Conservation (phyloP, 495 filamentous ascomycete genomes). For the Aspergillus bridgeri region DNA sequence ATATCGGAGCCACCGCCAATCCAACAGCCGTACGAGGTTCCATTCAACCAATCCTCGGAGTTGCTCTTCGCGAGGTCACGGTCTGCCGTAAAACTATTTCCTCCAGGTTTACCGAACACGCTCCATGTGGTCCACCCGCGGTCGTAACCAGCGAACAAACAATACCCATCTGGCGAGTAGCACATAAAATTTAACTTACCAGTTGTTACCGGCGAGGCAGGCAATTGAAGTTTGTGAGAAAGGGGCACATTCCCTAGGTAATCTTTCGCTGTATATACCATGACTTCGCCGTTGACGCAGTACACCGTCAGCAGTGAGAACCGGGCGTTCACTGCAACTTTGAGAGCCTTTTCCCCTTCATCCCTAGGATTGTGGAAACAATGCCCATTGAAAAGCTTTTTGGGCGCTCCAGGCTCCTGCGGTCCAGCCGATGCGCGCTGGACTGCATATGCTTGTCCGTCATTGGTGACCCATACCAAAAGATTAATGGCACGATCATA, state of each 20-base stretch:
- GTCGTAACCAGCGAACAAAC: constrained; percentile 90
- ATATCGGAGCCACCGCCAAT: constrained; percentile 83
- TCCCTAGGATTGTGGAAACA: constrained; percentile 77
- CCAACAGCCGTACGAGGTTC: constrained; percentile 76
- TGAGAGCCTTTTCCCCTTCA: constrained; percentile 58
- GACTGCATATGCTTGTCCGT: constrained; percentile 88
- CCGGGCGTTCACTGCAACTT: constrained; percentile 83
- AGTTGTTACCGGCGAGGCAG: constrained; percentile 59
- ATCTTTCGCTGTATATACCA: constrained; percentile 86
- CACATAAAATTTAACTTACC: constrained; percentile 69
- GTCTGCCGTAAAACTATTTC: constrained; percentile 75
- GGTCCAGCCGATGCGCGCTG: constrained; percentile 56
- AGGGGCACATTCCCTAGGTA: constrained; percentile 89
- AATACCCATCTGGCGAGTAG: constrained; percentile 96
- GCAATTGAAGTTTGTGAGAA: constrained; percentile 72
- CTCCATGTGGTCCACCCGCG: constrained; percentile 95
- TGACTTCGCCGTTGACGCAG: constrained; percentile 74
- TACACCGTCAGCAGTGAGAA: constrained; percentile 90
- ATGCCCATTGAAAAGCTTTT: constrained; percentile 81
- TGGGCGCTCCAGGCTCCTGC: constrained; percentile 35
- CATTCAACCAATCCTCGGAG: constrained; percentile 74
- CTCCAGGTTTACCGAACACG: constrained; percentile 87
- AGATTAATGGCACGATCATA: constrained; percentile 98
- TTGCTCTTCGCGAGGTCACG: constrained; percentile 58
- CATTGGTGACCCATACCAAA: constrained; percentile 86